A percentile compares a stretch with the other conserved stretches of the same genome.
phyloP scores from a whole-genome alignment of 2,329 filamentous ascomycete species.

The Talaromyces sp. region DNA sequence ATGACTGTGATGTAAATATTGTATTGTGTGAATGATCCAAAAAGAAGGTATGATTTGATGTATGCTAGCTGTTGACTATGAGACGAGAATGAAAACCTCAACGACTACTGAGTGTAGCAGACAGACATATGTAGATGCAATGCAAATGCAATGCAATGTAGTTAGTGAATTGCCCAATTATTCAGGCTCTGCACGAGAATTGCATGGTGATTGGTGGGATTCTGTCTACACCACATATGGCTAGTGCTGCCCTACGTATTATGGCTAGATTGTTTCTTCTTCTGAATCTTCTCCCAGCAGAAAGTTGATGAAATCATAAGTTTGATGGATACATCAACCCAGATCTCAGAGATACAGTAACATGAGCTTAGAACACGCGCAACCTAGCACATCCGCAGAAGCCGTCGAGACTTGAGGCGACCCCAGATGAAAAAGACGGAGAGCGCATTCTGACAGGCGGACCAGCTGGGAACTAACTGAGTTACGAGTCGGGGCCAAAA shows the following conservation, averaged over 20 bases:
- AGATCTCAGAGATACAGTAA: too few species aligned
- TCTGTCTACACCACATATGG: not conserved
- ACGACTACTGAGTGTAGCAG: not conserved
- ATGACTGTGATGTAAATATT: not conserved
- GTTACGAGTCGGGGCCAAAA: slow-evolving; percentile 8
- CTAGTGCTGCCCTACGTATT: not conserved
- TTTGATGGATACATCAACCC: too few species aligned
- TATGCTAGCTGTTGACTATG: not conserved
- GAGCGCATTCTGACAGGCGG: not conserved
- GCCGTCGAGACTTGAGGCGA: not conserved
- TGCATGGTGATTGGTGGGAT: not conserved
- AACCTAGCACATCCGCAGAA: not conserved
- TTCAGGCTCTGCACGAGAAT: not conserved
- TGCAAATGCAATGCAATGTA: not conserved
- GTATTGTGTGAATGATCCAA: not conserved
- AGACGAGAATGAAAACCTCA: not conserved
- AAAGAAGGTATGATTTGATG: not conserved
- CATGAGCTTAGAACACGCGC: not conserved
- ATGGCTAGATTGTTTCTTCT: too few species aligned
- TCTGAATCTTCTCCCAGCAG: not conserved
- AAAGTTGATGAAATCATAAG: not conserved
- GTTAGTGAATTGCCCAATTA: not conserved
- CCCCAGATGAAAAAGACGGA: not conserved
- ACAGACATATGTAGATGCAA: too few species aligned
- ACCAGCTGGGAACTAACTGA: not conserved